Percentiles rank a stretch among this genome's conserved stretches.
These are phyloP conservation scores for Phytophthora tentaculata DNA, from an alignment of 352 stramenopile species.

Conservation along the genomic window DNA sequence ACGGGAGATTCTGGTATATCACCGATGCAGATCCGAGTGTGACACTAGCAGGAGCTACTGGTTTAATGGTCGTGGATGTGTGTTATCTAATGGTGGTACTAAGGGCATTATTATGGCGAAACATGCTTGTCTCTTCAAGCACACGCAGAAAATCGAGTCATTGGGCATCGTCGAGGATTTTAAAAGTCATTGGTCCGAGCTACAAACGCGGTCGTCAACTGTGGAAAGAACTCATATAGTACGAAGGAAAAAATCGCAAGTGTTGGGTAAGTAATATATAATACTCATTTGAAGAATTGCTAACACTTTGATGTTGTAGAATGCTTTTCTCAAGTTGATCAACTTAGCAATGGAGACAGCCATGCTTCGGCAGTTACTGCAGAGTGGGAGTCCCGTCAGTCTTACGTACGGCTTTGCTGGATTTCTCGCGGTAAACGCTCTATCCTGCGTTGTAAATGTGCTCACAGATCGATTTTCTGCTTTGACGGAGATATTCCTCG, in stretches of 20 bases:
- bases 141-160: too few relatives aligned
- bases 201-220: too few relatives aligned
- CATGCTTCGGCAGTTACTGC: conserved; percentile 5
- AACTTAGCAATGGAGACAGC: too few relatives aligned
- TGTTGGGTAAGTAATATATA: too few relatives aligned
- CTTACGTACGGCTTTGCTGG: conserved; percentile 13
- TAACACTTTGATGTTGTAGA: too few relatives aligned
- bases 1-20: conserved; percentile 5
- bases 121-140: background rate
- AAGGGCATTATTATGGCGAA: background rate
- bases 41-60: background rate
- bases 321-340: too few relatives aligned
- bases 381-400: conserved; percentile 11
- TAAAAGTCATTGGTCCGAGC: too few relatives aligned
- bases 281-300: too few relatives aligned
- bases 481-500: conserved; percentile 24
- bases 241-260: too few relatives aligned
- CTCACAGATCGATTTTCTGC: conserved; percentile 21
- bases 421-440: conserved; percentile 23
- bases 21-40: background rate
- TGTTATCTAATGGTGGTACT: background rate
- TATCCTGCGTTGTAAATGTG: conserved; percentile 29
- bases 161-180: too few relatives aligned
- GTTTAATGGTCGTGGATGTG: background rate
- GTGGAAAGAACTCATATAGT: too few relatives aligned